Conservation (phyloP, 1,284 basidiomycete genomes). For the Rhodotorula sp. region DNA sequence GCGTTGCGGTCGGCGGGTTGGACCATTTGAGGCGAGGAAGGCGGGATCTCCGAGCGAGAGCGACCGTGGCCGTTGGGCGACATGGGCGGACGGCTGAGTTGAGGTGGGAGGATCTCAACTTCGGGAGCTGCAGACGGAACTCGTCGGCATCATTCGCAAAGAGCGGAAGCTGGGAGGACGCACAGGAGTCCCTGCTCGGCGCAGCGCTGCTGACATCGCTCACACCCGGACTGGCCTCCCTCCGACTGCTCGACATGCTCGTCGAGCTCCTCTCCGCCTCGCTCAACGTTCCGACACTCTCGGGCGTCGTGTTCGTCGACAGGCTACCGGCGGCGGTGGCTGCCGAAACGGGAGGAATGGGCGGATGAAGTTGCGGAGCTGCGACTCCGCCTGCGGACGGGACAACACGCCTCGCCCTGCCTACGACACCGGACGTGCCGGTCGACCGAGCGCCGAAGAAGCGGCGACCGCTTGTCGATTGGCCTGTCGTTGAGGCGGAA, state of each 20-base stretch:
- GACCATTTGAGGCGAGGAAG: conserved; percentile 32
- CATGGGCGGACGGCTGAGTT: conserved; percentile 17
- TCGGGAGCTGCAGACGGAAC: not conserved
- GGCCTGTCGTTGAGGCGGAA: not conserved
- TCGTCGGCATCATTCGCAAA: not conserved
- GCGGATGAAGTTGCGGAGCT: not conserved
- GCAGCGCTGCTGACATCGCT: not conserved
- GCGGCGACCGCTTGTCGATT: not conserved
- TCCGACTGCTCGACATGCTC: not conserved
- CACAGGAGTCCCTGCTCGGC: not conserved
- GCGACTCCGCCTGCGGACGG: conserved; percentile 3
- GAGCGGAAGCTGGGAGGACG: not conserved
- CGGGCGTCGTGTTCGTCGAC: not conserved
- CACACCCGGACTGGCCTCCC: not conserved
- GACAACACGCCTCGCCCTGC: conserved; percentile 11
- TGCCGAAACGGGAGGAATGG: not conserved
- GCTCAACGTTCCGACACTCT: conserved; percentile 1
- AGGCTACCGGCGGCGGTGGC: not conserved
- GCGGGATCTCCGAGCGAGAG: conserved; percentile 36
- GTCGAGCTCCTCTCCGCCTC: not conserved
- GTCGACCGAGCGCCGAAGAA: not conserved
- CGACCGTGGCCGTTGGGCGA: conserved; percentile 32
- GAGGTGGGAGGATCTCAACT: not conserved
- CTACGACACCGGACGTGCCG: conserved; percentile 4
- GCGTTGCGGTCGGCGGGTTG: conserved; percentile 20